Evolutionary conservation across 345 rosid genomes (phyloP).

Genomic region (Populus tremula): DNA sequence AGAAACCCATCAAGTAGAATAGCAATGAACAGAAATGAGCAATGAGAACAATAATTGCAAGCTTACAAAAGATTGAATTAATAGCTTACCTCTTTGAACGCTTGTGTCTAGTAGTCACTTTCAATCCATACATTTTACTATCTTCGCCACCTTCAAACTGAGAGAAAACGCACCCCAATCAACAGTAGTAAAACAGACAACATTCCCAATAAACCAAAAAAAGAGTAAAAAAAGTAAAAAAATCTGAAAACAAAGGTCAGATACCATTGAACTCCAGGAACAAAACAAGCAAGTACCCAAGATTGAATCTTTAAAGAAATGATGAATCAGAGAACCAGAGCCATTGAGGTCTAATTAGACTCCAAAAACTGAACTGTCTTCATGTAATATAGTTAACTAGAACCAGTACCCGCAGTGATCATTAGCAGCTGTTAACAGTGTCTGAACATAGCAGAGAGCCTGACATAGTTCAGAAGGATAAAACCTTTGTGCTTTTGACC

Average conservation of each 20-base stretch:
- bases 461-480: constrained; percentile 26
- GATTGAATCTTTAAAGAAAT: constrained; percentile 12
- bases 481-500: constrained; percentile 44
- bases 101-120: constrained; percentile 53
- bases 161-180: constrained; percentile 29
- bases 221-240: constrained; percentile 1
- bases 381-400: constrained; percentile 18
- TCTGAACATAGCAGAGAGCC: constrained; percentile 25
- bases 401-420: constrained; percentile 22
- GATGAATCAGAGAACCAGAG: constrained; percentile 15
- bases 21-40: constrained; percentile 15
- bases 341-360: constrained; percentile 4
- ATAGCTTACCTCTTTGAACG: constrained; percentile 79
- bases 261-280: constrained; percentile 24
- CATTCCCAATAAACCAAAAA: constrained; percentile 7
- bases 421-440: constrained; percentile 29
- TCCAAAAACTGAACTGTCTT: constrained; percentile 32
- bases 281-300: constrained; percentile 19
- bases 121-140: constrained; percentile 52
- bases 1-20: constrained; percentile 28
- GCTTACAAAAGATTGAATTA: constrained; percentile 20
- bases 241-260: constrained; percentile 13
- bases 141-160: constrained; percentile 49
- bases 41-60: constrained; percentile 23
- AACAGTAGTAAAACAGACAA: constrained; percentile 15